Evolutionary conservation across 2,329 filamentous ascomycete species (phyloP).

Genomic region (Sphaerostilbella broomeana): DNA sequence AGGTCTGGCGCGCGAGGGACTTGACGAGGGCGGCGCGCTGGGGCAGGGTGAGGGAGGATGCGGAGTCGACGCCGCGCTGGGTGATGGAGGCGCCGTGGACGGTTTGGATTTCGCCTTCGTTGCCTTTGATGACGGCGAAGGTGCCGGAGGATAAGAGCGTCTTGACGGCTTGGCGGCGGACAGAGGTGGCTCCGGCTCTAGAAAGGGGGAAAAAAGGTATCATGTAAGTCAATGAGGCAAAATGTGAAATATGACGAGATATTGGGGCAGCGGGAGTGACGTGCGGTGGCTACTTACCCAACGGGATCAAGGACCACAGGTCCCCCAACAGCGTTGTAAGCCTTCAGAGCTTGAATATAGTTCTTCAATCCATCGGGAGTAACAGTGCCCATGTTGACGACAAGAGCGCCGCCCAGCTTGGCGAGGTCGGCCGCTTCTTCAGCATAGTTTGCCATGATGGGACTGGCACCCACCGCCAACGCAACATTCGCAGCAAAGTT

Average conservation of each 20-base stretch:
- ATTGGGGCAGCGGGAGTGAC: constrained; percentile 19
- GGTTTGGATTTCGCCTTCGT: constrained; percentile 78
- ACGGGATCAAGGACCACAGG: constrained; percentile 86
- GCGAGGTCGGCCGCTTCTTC: constrained; percentile 78
- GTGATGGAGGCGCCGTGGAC: constrained; percentile 50
- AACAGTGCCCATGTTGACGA: constrained; percentile 93
- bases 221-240: not conserved
- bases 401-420: constrained; percentile 66
- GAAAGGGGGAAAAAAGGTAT: not conserved
- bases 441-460: constrained; percentile 89
- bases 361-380: constrained; percentile 67
- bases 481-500: constrained; percentile 92
- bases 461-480: constrained; percentile 74
- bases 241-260: not conserved
- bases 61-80: constrained; percentile 82
- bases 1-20: constrained; percentile 60
- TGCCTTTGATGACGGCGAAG: constrained; percentile 88
- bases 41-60: constrained; percentile 46
- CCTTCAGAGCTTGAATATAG: constrained; percentile 65
- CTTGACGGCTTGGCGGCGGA: constrained; percentile 65
- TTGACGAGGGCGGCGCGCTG: constrained; percentile 56
- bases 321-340: constrained; percentile 71
- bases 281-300: too few relatives aligned
- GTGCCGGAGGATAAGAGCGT: constrained; percentile 66
- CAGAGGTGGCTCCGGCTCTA: constrained; percentile 68